phyloP scores from a whole-genome alignment of 2,329 filamentous ascomycete genomes.

The Arthrobotrys musiformis region DNA sequence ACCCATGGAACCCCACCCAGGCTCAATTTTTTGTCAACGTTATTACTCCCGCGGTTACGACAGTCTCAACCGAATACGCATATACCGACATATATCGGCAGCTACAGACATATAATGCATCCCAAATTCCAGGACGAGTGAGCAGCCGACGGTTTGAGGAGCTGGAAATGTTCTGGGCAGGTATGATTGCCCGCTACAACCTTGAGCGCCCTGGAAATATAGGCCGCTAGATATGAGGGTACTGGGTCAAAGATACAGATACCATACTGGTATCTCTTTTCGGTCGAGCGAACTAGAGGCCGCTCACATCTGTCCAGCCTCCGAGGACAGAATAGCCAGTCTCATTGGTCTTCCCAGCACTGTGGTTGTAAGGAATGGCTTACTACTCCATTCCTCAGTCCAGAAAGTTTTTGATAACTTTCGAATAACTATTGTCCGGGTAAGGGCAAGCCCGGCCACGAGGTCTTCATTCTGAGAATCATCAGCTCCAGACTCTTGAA shows the following conservation, averaged over 20 bases:
- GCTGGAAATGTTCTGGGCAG: not conserved
- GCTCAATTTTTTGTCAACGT: no score
- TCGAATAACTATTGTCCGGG: not conserved
- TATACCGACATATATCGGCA: not conserved
- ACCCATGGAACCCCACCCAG: no score
- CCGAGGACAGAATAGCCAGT: not conserved
- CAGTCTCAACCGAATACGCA: no score
- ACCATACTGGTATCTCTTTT: not conserved
- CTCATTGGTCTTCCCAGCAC: not conserved
- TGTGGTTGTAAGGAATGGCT: not conserved
- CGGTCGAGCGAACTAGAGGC: not conserved
- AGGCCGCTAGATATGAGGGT: no score
- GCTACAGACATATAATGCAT: not conserved
- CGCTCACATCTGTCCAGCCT: not conserved
- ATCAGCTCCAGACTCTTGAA: not conserved
- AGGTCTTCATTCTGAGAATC: not conserved
- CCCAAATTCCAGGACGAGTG: not conserved
- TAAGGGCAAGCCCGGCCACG: not conserved
- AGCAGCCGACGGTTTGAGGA: not conserved
- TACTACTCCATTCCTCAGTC: not conserved
- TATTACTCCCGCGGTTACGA: no score
- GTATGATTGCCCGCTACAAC: not conserved
- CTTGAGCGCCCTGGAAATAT: not conserved
- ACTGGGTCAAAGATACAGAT: no score
- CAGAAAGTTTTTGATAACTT: not conserved